Base-by-base conservation (phyloP, 345 rosid genomes). In the Arabidopsis arenosa region DNA sequence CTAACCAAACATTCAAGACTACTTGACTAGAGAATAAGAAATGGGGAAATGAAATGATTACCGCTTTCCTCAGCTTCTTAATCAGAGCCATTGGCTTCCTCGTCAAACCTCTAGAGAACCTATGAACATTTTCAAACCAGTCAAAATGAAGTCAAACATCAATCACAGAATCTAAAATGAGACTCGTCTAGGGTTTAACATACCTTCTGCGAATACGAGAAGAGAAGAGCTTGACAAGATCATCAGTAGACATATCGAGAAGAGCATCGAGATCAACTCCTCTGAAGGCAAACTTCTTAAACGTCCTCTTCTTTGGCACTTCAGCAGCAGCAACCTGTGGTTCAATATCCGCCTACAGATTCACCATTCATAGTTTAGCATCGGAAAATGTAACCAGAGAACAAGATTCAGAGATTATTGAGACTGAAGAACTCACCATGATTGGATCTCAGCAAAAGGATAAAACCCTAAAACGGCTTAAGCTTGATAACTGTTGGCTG, bases 141-240 rank as follows among this genome's bases (percentile, higher is more conserved):
- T 28, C 32, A 30, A 17, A 17, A 6, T 0, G 15, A 15, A 0
- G 13, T 2, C 0, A 60, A 48, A 40, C 14, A 23, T 55, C 15
- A 35, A 35, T 9, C 1, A 0, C 21, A 69, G 26, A 56, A 48
- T 47, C 71, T 37, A 15, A 6, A 11, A 12, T 0, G 4, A 63
- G 15, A 4, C 47, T 49, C 2, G 6, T 6, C 18, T 9, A 36
- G 26, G n/a, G 23, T 26, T 53, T 12, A 7, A 12, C 3, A 5
- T 60, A 88, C 98, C 98, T 93, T 88, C 98, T 88, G 80, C 98
- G 97, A 79, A 92, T 89, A 55, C 98, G 91, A 30, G 98, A 82
- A n/a, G 66, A 63, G 84, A 94, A 92, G 82, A 94, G 95, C 89
- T 92, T 87, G 40, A 92, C 98, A 60, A 94, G 97, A 47, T 94